Evolutionary conservation across 208 protist species (phyloP).

Genomic region (Trypanosoma cruzi): DNA sequence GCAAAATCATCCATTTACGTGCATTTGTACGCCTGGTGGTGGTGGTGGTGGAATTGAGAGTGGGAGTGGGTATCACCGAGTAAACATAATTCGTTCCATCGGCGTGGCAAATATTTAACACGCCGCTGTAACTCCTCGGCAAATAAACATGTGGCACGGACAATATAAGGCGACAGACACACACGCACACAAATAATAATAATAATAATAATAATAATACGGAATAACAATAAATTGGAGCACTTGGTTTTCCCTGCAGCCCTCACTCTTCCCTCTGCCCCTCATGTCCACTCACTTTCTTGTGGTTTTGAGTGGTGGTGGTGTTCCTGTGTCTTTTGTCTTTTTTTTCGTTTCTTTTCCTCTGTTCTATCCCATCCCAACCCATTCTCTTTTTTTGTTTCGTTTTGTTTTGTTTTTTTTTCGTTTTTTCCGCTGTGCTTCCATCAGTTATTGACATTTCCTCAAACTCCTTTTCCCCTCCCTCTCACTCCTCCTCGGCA

Average conservation of each 20-base stretch:
- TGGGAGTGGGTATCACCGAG: too few species aligned
- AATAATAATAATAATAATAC: not conserved
- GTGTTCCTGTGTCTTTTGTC: not conserved
- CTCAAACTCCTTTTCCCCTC: not conserved
- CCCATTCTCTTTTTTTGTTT: conserved; percentile 7
- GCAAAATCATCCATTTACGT: not conserved
- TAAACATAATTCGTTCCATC: too few species aligned
- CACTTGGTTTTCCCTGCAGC: not conserved
- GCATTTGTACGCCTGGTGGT: not conserved
- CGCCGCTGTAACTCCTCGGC: not conserved
- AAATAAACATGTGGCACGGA: not conserved
- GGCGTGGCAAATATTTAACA: too few species aligned
- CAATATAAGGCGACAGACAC: not conserved
- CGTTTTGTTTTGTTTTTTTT: conserved; percentile 8
- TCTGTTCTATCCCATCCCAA: not conserved
- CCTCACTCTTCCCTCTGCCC: too few species aligned
- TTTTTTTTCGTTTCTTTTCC: not conserved
- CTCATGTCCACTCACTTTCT: not conserved
- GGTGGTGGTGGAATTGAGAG: too few species aligned
- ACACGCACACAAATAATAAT: not conserved
- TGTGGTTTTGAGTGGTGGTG: too few species aligned
- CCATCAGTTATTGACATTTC: not conserved
- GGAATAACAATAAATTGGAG: not conserved
- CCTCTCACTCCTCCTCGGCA: conserved; percentile 75
- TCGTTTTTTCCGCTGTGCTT: not conserved